Evolutionary conservation across 2,329 filamentous ascomycete genomes (phyloP), one percentile per base, ranked within the genome.

Genomic region (Incumbomyces delicatus): DNA sequence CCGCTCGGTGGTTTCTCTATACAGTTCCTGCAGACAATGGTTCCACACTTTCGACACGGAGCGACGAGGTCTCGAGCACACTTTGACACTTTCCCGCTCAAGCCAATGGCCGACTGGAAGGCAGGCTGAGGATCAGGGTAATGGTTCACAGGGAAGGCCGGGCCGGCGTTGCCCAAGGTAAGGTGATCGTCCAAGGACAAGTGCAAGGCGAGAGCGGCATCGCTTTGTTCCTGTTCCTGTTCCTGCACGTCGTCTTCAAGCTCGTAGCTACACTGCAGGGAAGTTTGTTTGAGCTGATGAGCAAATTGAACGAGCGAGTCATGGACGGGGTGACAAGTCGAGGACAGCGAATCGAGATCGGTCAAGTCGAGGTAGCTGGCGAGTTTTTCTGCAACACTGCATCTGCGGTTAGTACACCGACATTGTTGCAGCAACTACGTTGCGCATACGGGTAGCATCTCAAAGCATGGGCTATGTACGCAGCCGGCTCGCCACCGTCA

Each of bases 11-110:
- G 80, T 65, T 95, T 95, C 59, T 87, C 83, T 5, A 83, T 82
- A 65, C 90, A 96, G 57, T 96, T 96, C 66, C 90, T 78, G 65
- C 90, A 96, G 46, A 95, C 80, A 20, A 88, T 74, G 22, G 69
- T 79, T 33, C 76, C 77, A 63, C 90, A 96, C 52, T 81, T 77
- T 46, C 87, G 78, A 64, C 90, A 95, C 56, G 84, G 82, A 35
- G 75, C 77, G 4, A 96, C 90, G 77, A 94, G 77, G 63, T 95
- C 90, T 51, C 87, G 75, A 17, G 90, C 90, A 62, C 90, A 96
- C 57, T 76, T 75, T 4, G 85, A 81, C 22, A 85, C 74, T 64
- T 87, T 90, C 44, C 83, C 82, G 52, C 73, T 56, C 66, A 78
- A 77, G 58, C 43, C 63, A 65, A 2, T 61, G 61, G 7, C 64